Evolutionary conservation across 2,329 filamentous ascomycete genomes (phyloP).

Genomic region (Ophiostoma angusticollis): DNA sequence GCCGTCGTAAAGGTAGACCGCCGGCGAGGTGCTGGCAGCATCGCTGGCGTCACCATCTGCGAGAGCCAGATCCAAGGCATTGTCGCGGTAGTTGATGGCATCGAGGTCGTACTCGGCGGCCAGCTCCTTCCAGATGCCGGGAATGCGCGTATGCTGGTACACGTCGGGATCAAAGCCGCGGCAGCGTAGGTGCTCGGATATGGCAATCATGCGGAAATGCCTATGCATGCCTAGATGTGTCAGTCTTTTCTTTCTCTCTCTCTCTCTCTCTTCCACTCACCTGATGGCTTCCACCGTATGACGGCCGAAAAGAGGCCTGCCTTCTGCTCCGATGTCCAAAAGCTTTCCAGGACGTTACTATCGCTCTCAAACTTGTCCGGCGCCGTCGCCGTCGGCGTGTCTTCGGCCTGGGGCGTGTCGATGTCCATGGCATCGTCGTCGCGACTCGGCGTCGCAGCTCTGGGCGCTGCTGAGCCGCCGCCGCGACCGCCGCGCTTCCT

Average conservation of each 20-base stretch:
- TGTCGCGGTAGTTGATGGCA: slow-evolving; percentile 56
- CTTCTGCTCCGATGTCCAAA: slow-evolving; percentile 93
- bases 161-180: slow-evolving; percentile 63
- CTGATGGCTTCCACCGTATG: slow-evolving; percentile 92
- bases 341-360: slow-evolving; percentile 49
- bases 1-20: too few relatives aligned
- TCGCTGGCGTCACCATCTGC: too few relatives aligned
- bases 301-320: slow-evolving; percentile 86
- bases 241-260: neutral
- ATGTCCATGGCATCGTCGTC: slow-evolving; percentile 50
- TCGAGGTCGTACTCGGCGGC: slow-evolving; percentile 69
- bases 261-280: slow-evolving; percentile 27
- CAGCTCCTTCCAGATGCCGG: slow-evolving; percentile 85
- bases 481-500: slow-evolving; percentile 54
- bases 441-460: slow-evolving; percentile 27
- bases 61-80: slow-evolving; percentile 12
- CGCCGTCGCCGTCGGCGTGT: slow-evolving; percentile 28
- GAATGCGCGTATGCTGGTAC: slow-evolving; percentile 70
- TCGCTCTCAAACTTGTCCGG: slow-evolving; percentile 7
- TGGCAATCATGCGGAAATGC: slow-evolving; percentile 82
- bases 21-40: too few relatives aligned
- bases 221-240: slow-evolving; percentile 64
- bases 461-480: slow-evolving; percentile 31
- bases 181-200: slow-evolving; percentile 66
- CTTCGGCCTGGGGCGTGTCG: slow-evolving; percentile 42